phyloP scores from a whole-genome alignment of 148 eudicot species.

The Chenopodium berlandieri region DNA sequence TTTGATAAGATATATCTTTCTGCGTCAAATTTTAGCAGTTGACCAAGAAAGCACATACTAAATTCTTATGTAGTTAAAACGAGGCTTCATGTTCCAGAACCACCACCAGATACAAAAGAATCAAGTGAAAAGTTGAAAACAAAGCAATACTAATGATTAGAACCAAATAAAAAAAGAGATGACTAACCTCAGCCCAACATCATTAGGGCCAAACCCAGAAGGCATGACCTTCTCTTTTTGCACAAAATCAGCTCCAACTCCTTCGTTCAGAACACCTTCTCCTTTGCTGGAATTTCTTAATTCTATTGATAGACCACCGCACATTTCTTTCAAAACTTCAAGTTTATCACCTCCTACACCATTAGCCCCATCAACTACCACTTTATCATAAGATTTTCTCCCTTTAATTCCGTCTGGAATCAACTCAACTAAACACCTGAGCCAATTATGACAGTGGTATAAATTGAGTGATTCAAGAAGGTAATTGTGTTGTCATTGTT shows the following conservation, averaged over 20 bases:
- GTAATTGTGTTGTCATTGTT: not conserved
- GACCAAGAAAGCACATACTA: not conserved
- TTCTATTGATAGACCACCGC: conserved; percentile 51
- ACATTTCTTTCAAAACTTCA: conserved; percentile 47
- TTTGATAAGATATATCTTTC: not conserved
- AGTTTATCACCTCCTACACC: conserved; percentile 95
- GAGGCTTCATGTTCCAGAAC: not conserved
- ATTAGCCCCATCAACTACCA: conserved; percentile 92
- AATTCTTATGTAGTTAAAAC: not conserved
- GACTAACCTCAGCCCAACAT: conserved; percentile 69
- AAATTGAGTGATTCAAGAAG: not conserved
- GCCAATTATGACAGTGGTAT: conserved; percentile 17
- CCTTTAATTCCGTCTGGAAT: conserved; percentile 43
- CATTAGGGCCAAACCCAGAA: conserved; percentile 60
- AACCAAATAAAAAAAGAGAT: conserved; percentile 10
- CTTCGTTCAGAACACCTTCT: conserved; percentile 79
- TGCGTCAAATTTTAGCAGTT: not conserved
- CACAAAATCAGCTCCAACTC: conserved; percentile 98
- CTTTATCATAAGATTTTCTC: conserved; percentile 32
- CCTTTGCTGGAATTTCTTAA: conserved; percentile 70
- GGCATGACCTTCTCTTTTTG: conserved; percentile 90
- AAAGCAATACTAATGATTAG: not conserved
- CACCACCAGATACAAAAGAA: not conserved
- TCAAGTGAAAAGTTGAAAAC: not conserved
- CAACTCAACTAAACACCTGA: conserved; percentile 78